A percentile compares a stretch with the other conserved stretches of the same genome.
Evolutionary conservation across 306 rosid genomes (phyloP).

Genomic region (Gynostemma pentaphyllum): DNA sequence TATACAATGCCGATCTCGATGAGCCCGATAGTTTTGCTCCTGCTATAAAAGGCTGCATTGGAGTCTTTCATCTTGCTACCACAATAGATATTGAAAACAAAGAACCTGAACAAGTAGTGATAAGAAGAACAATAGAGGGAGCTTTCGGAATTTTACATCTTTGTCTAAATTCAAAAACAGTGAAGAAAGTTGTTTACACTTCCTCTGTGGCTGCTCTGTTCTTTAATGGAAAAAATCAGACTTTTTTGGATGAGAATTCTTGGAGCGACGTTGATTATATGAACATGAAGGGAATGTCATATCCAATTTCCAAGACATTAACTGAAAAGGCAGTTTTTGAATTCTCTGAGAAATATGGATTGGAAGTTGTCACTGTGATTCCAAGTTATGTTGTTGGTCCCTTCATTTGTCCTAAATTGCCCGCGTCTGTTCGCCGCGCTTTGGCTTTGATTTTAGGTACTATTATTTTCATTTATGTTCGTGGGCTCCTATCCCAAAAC

Average conservation of each 20-base stretch:
- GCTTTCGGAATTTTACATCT: constrained; percentile 41
- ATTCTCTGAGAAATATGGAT: constrained; percentile 34
- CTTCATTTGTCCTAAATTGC: constrained; percentile 43
- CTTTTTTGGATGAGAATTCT: constrained; percentile 30
- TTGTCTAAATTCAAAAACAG: constrained; percentile 26
- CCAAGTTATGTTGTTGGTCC: constrained; percentile 46
- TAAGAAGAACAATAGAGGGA: constrained; percentile 33
- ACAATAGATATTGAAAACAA: neutral
- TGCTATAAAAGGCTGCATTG: constrained; percentile 5
- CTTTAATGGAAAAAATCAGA: neutral
- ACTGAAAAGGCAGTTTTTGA: constrained; percentile 48
- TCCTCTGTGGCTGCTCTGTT: constrained; percentile 31
- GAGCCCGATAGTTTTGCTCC: neutral
- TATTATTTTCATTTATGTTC: too few species aligned
- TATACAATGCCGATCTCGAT: constrained; percentile 34
- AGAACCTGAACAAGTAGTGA: constrained; percentile 35
- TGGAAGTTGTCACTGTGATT: constrained; percentile 45
- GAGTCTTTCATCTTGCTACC: constrained; percentile 8
- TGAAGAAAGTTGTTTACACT: constrained; percentile 51
- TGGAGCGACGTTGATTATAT: constrained; percentile 36
- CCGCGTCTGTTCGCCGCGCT: constrained; percentile 19
- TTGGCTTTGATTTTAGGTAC: constrained; percentile 27
- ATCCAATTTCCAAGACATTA: constrained; percentile 38
- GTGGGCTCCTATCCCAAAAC: too few species aligned
- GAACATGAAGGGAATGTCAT: constrained; percentile 18